phyloP scores from a whole-genome alignment of 1,284 basidiomycete species.

The Pyrrhoderma noxium region DNA sequence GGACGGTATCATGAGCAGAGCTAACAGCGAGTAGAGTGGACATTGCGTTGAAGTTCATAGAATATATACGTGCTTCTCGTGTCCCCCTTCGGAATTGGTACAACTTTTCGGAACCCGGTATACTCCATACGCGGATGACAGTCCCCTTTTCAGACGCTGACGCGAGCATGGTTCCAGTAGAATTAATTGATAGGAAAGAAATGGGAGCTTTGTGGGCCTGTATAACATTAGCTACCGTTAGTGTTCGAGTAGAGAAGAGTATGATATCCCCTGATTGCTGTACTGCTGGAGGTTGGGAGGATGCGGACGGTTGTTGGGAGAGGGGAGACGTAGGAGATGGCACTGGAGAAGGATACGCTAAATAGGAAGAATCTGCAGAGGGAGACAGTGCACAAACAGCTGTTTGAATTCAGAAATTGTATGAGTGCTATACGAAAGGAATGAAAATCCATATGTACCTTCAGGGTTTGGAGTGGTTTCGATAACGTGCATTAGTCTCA shows the following conservation, averaged over 20 bases:
- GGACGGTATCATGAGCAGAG: constrained; percentile 92
- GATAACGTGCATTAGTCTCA: constrained; percentile 95
- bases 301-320: constrained; percentile 31
- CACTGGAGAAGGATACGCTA: constrained; percentile 93
- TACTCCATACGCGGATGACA: constrained; percentile 90
- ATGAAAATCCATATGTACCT: constrained; percentile 41
- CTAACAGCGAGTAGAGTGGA: constrained; percentile 83
- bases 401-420: constrained; percentile 27
- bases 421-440: not conserved
- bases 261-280: constrained; percentile 80
- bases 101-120: constrained; percentile 88
- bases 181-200: constrained; percentile 82
- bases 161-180: constrained; percentile 84
- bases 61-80: constrained; percentile 81
- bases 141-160: constrained; percentile 96
- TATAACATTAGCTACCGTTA: constrained; percentile 91
- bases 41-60: constrained; percentile 87
- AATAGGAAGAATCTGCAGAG: constrained; percentile 91
- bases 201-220: constrained; percentile 96
- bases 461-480: constrained; percentile 95
- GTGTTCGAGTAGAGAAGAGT: constrained; percentile 86
- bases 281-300: constrained; percentile 30
- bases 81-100: constrained; percentile 94
- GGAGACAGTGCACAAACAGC: constrained; percentile 94
- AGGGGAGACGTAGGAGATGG: constrained; percentile 70